phyloP scores from a whole-genome alignment of 176 grass and related monocot genomes.

The Musa acuminata region DNA sequence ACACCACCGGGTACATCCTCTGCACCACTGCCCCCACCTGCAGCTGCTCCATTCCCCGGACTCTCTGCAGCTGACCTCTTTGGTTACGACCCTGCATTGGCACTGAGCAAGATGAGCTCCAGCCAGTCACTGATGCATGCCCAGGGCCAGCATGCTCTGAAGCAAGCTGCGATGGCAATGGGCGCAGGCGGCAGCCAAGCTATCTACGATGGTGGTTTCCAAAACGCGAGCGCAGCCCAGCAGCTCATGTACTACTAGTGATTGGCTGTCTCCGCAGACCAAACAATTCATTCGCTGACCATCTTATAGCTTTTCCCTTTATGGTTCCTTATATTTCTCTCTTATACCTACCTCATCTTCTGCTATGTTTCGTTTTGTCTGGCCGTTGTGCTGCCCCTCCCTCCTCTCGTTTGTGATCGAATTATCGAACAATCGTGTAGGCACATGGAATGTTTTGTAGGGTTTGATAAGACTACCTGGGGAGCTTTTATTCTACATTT shows the following conservation, averaged over 20 bases:
- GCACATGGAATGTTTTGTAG: not conserved
- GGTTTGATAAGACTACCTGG: not conserved
- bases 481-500: not conserved
- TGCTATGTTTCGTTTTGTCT: not conserved
- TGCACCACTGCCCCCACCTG: slow-evolving; percentile 62
- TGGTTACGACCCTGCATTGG: slow-evolving; percentile 59
- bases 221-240: slow-evolving; percentile 40
- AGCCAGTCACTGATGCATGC: slow-evolving; percentile 46
- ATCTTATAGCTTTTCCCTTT: not conserved
- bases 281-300: not conserved
- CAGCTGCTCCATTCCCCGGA: slow-evolving; percentile 33
- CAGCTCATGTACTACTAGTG: slow-evolving; percentile 89
- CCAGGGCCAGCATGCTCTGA: slow-evolving; percentile 56
- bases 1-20: slow-evolving; percentile 75
- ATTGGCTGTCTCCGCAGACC: not conserved
- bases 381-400: not conserved
- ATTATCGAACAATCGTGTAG: not conserved
- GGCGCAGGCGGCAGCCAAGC: slow-evolving; percentile 61
- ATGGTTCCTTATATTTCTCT: not conserved
- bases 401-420: not conserved
- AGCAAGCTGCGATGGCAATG: slow-evolving; percentile 53
- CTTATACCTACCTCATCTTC: not conserved
- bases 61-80: slow-evolving; percentile 52
- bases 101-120: slow-evolving; percentile 54
- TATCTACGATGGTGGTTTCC: slow-evolving; percentile 67